Percentiles rank a stretch among this genome's conserved stretches.
Conservation (phyloP, 805 yeast genomes). For the Monosporozyma aerobia region DNA sequence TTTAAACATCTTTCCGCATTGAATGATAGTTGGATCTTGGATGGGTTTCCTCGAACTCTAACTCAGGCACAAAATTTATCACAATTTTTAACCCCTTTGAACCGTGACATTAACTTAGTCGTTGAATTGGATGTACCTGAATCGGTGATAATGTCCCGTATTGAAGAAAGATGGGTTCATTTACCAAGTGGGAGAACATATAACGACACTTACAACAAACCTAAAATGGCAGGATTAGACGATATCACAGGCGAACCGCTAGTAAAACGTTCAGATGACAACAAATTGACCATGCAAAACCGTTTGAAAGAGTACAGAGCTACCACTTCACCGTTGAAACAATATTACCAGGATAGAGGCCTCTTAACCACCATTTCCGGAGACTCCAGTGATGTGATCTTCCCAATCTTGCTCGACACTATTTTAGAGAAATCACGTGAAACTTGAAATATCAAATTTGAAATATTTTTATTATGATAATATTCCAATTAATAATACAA, state of each 20-base stretch:
- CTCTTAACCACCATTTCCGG: constrained; percentile 56
- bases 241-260: constrained; percentile 87
- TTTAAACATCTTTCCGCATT: constrained; percentile 34
- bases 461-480: background rate
- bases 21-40: constrained; percentile 61
- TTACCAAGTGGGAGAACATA: constrained; percentile 78
- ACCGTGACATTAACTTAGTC: constrained; percentile 56
- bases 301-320: constrained; percentile 55
- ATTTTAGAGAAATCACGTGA: background rate
- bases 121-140: constrained; percentile 85
- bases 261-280: constrained; percentile 74
- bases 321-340: constrained; percentile 55
- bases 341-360: constrained; percentile 44
- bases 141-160: constrained; percentile 67
- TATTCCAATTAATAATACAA: background rate
- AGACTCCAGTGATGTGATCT: constrained; percentile 74
- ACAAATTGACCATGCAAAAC: constrained; percentile 57
- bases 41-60: constrained; percentile 84
- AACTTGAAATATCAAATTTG: background rate
- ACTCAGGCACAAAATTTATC: constrained; percentile 61
- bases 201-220: constrained; percentile 82
- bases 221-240: constrained; percentile 69
- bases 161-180: constrained; percentile 81
- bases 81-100: constrained; percentile 29
- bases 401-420: constrained; percentile 47